Conservation (phyloP, 805 yeast species). For the Starmerella davenportii region DNA sequence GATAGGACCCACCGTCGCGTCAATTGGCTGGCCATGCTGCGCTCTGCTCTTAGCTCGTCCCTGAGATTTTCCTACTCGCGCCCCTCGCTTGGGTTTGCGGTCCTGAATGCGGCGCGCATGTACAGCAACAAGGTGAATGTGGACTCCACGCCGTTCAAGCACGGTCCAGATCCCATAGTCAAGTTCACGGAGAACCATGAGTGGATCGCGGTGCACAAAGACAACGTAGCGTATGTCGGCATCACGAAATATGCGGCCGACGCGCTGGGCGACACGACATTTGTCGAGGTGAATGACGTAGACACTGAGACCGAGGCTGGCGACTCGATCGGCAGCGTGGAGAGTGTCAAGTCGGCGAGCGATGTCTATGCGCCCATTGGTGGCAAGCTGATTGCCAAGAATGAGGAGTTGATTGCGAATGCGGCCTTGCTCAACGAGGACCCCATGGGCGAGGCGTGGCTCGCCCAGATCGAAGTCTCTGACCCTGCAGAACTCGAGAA, state of each 20-base stretch:
- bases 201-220: constrained; percentile 77
- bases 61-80: no score
- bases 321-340: constrained; percentile 82
- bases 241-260: constrained; percentile 90
- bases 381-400: constrained; percentile 59
- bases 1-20: no score
- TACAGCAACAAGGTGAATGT: constrained; percentile 20
- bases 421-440: constrained; percentile 73
- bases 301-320: constrained; percentile 46
- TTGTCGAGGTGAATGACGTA: constrained; percentile 70
- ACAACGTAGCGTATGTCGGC: constrained; percentile 67
- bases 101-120: no score
- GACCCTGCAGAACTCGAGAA: constrained; percentile 24
- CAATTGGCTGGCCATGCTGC: no score
- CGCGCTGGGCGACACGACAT: constrained; percentile 93
- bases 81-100: no score
- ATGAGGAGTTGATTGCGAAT: constrained; percentile 41
- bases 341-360: constrained; percentile 82
- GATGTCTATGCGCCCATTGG: constrained; percentile 80
- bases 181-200: constrained; percentile 78
- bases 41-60: neutral
- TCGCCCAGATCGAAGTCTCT: constrained; percentile 51
- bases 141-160: constrained; percentile 17
- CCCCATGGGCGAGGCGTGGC: constrained; percentile 91
- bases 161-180: constrained; percentile 20